Evolutionary conservation across 2,329 filamentous ascomycete species (phyloP).

Genomic region (Epichloe sylvatica): DNA sequence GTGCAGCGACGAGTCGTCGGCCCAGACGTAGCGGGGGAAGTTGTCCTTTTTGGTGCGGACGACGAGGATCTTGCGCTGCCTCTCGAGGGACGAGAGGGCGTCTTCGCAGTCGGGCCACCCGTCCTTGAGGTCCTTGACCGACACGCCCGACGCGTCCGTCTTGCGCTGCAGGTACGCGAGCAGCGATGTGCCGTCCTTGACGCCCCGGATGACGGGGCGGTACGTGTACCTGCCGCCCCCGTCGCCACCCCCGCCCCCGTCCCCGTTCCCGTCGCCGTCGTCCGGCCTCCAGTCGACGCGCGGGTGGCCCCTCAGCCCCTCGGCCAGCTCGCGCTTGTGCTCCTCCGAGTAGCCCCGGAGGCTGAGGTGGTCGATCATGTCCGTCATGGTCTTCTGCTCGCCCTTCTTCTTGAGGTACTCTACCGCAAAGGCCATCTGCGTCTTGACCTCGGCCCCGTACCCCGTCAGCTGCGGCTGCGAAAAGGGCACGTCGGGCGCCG

Average conservation of each 20-base stretch:
- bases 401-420: conserved; percentile 65
- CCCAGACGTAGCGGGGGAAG: conserved; percentile 77
- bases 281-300: conserved; percentile 44
- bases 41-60: conserved; percentile 88
- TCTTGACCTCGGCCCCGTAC: conserved; percentile 68
- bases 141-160: conserved; percentile 65
- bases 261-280: conserved; percentile 25
- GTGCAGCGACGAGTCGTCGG: conserved; percentile 67
- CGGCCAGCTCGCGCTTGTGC: conserved; percentile 49
- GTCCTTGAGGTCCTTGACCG: conserved; percentile 85
- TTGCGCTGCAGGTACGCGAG: conserved; percentile 70
- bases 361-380: conserved; percentile 70
- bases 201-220: conserved; percentile 65
- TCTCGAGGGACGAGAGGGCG: conserved; percentile 64
- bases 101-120: conserved; percentile 81
- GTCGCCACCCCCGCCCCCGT: conserved; percentile 27
- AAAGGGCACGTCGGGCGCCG: conserved; percentile 41
- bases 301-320: conserved; percentile 52
- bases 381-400: conserved; percentile 53
- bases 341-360: conserved; percentile 49
- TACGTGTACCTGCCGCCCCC: conserved; percentile 59
- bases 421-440: conserved; percentile 76
- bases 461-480: conserved; percentile 66
- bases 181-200: conserved; percentile 63
- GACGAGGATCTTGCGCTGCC: conserved; percentile 66